phyloP scores from a whole-genome alignment of 2,329 filamentous ascomycete species.

The Penicillium thymicola region DNA sequence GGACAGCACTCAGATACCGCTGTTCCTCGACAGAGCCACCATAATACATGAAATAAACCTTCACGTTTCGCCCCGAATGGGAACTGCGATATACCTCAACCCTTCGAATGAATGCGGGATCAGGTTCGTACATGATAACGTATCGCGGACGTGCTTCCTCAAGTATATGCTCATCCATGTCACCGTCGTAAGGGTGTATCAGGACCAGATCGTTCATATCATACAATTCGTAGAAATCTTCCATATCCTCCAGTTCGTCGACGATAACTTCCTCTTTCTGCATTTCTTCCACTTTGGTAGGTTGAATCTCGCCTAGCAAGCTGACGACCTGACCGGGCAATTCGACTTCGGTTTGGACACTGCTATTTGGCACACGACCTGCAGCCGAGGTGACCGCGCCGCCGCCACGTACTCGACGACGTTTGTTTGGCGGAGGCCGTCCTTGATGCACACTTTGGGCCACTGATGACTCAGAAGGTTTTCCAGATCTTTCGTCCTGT shows the following conservation, averaged over 20 bases:
- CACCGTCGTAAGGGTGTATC: slow-evolving; percentile 89
- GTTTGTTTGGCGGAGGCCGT: slow-evolving; percentile 76
- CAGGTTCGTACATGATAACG: slow-evolving; percentile 98
- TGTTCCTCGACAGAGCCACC: slow-evolving; percentile 93
- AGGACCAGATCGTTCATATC: slow-evolving; percentile 86
- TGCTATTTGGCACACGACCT: slow-evolving; percentile 68
- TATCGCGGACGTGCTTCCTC: slow-evolving; percentile 92
- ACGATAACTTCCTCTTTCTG: slow-evolving; percentile 66
- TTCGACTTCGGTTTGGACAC: slow-evolving; percentile 70
- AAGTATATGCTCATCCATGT: slow-evolving; percentile 93
- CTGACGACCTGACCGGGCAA: slow-evolving; percentile 76
- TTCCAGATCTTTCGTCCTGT: slow-evolving; percentile 22
- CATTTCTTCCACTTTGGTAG: slow-evolving; percentile 71
- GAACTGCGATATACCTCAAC: slow-evolving; percentile 96
- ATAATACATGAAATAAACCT: slow-evolving; percentile 97
- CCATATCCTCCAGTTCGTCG: slow-evolving; percentile 86
- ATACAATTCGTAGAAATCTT: slow-evolving; percentile 86
- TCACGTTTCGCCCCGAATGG: slow-evolving; percentile 81
- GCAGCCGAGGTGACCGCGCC: slow-evolving; percentile 57
- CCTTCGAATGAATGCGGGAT: slow-evolving; percentile 86
- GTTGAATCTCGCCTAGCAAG: slow-evolving; percentile 76
- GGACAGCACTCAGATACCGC: slow-evolving; percentile 80
- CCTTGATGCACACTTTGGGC: slow-evolving; percentile 48
- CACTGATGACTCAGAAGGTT: slow-evolving; percentile 20
- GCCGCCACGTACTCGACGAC: slow-evolving; percentile 78